Base-by-base conservation (phyloP, 2,329 filamentous ascomycete species). In the Aspergillus unguis region DNA sequence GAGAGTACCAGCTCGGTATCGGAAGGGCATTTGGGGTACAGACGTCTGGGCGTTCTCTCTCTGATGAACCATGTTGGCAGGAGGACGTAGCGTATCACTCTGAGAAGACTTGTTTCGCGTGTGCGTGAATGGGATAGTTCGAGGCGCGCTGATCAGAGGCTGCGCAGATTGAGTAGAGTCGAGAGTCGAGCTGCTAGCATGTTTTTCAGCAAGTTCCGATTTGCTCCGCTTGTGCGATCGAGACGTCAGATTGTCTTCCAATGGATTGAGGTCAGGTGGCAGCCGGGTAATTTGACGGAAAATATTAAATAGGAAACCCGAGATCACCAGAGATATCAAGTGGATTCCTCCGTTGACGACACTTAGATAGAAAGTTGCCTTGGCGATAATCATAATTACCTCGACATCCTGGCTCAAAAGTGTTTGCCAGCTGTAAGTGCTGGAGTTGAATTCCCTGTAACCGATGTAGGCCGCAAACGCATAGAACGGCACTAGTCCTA, bases 201-300 rank as follows among this genome's bases (percentile, higher is more conserved):
- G 83, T 68, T 88, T 88, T 56, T 88, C 82, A 7, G 77, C 75
- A 2, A 79, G 75, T 11, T 82, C 79, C 0, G 80, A 82, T 60
- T 82, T 84, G 67, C 88, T 92, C 65, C 87, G 84, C 77, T 91
- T 92, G 73, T 95, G 90, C 71, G 59, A 70, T 65, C 73, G 78
- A 52, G 89, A 85, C 1, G 91, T 96, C 53, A 95, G 75, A 63
- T 92, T 86, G 59, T 88, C 84, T 68, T 96, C 92, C 10, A 97
- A 79, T 1, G 92, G 92, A 68, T 97, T 97, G 88, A 96, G 90
- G 65, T 97, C 92, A 0, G 92, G 92, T 5, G 92, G 92, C 68
- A 96, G 80, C 23, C 80, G 77, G 4, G 85, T 79, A 63, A 97
- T 96, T 65, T 88, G 87, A 37, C 86, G 83, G 82, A 96, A 97